Base-by-base conservation (phyloP, 805 yeast species). In the Naumovozyma castellii region DNA sequence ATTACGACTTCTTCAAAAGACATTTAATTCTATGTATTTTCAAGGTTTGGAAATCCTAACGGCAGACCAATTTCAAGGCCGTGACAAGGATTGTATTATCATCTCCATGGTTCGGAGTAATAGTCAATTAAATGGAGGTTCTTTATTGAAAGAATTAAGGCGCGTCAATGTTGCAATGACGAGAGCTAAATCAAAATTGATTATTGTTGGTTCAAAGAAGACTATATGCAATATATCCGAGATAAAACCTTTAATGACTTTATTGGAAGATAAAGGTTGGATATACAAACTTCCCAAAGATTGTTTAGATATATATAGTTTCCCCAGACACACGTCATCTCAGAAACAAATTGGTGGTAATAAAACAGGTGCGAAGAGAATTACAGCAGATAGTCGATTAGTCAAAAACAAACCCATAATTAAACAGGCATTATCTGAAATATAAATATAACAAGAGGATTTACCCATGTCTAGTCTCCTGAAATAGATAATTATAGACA, bases 131-230 rank as follows among this genome's bases (percentile, higher is more conserved):
- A 69, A 67, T 32, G 78, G 84, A 1, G 97, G 97, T 0, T 83
- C 83, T 20, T 66, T 92, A 34, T 64, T 92, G 33, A 76, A 73
- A 45, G 97, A 92, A 51, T 81, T 96, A 88, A 69, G 97, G 46
- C 72, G 99, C 43, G 73, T 92, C 35, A 92, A 92, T 60, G 99
- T 92, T 28, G 94, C 97, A 0, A 80, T 92, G 56, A 92, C 97
- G 0, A 69, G 99, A 46, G 90, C 98, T 0, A 78, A 76, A 55
- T 72, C 82, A 16, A 92, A 92, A 59, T 69, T 94, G 33, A 73
- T 92, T 13, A 75, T 92, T 14, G 64, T 92, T 29, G 98, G 98
- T 0, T 84, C 95, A 1, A 69, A 68, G 40, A 63, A 65, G 8
- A 83, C 95, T 5, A 44, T 59, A n/a, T 39, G 49, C 8, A 40